Base-by-base conservation (phyloP, 495 filamentous ascomycete genomes). In the Sphaerosporella brunnea region DNA sequence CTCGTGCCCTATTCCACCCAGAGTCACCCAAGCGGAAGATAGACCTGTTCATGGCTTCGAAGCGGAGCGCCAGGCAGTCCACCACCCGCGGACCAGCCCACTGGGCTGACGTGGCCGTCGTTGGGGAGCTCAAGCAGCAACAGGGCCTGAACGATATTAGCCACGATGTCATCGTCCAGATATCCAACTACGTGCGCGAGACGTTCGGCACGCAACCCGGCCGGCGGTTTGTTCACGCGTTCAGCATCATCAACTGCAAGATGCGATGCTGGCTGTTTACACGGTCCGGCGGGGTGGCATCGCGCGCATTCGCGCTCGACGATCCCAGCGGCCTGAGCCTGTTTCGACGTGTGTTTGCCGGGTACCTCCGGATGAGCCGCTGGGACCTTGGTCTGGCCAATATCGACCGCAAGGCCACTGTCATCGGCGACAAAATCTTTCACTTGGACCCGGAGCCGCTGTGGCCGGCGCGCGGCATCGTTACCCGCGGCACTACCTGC, bases 201-300 rank as follows among this genome's bases (percentile, higher is more conserved):
- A 2, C 44, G 2, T 51, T 51, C 9, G 2, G 20, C 0, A 16
- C 30, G 1, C 43, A 51, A 23, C 28, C 4, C 1, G 2, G 2
- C 3, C 49, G 43, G 5, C 43, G 43, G 1, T 51, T 51, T 11
- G 23, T 51, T 10, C 43, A 48, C 15, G 49, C 3, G 1, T 51
- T 36, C 23, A 49, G 44, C 18, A 3, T 48, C 2, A 23, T 46
- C 21, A 46, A 20, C 8, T 43, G 20, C 1, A 10, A 13, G 11
- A 51, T 51, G 43, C 20, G 44, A 15, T 51, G 43, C 7, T 51
- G 49, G 44, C 2, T 51, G 8, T 48, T 48, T 37, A 35, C 35
- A n/a, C 49, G 49, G 1, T 26, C 43, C 9, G 43, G 49, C 2
- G 32, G 40, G 20, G 20, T 44, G 8, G 40, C 20, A 44, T 44